Conservation (phyloP, 768 basidiomycete genomes). For the Pleurotus tuoliensis region DNA sequence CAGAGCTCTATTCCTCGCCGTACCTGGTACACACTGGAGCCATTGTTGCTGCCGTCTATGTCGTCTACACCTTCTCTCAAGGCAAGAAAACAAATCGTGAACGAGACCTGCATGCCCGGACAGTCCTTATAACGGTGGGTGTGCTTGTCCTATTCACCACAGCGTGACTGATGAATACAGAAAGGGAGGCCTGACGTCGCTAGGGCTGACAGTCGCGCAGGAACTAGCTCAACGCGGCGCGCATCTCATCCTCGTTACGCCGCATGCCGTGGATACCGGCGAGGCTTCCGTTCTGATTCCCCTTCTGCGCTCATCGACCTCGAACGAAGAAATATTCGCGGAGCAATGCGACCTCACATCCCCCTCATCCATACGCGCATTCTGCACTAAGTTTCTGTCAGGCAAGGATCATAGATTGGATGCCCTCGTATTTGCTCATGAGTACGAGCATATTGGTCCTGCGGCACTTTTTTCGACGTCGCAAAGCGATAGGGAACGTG, state of each 20-base stretch:
- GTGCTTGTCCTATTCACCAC: not conserved
- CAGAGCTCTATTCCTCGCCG: slow-evolving; percentile 46
- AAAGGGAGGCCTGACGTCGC: slow-evolving; percentile 73
- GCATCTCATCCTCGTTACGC: slow-evolving; percentile 72
- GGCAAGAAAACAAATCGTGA: slow-evolving; percentile 71
- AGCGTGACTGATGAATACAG: not conserved
- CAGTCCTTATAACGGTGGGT: slow-evolving; percentile 68
- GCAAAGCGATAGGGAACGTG: slow-evolving; percentile 16
- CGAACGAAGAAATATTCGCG: slow-evolving; percentile 75
- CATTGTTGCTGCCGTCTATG: slow-evolving; percentile 38
- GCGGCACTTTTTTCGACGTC: slow-evolving; percentile 22
- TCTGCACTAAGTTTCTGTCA: slow-evolving; percentile 65
- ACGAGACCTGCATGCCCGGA: slow-evolving; percentile 69
- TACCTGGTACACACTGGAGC: slow-evolving; percentile 54
- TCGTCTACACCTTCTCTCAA: slow-evolving; percentile 59
- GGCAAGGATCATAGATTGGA: slow-evolving; percentile 70
- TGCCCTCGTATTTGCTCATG: slow-evolving; percentile 75
- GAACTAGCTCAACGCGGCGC: slow-evolving; percentile 71
- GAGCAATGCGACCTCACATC: slow-evolving; percentile 74
- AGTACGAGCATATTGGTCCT: slow-evolving; percentile 63
- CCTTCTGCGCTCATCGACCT: slow-evolving; percentile 62
- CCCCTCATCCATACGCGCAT: slow-evolving; percentile 61
- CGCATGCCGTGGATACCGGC: slow-evolving; percentile 51
- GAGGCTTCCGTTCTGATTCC: slow-evolving; percentile 57
- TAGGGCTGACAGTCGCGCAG: slow-evolving; percentile 66